Conservation (phyloP, 2,329 filamentous ascomycete species). For the Trichoderma semiorbis region DNA sequence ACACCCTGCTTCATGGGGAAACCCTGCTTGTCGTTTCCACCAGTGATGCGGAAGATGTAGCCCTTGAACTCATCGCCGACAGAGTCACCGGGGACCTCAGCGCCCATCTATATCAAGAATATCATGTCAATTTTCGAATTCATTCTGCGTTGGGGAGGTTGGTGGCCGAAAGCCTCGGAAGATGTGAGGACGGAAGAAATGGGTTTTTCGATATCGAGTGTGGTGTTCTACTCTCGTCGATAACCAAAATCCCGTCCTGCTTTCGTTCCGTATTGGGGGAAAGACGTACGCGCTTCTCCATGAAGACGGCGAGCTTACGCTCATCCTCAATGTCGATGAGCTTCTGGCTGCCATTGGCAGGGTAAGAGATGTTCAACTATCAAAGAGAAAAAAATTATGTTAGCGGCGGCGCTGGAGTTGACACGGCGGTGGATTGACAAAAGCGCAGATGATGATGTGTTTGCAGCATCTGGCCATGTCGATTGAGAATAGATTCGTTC, state of each 20-base stretch:
- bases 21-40: constrained; percentile 99
- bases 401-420: constrained; percentile 27
- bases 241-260: neutral
- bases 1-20: constrained; percentile 99
- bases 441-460: too few relatives aligned
- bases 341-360: constrained; percentile 99
- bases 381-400: constrained; percentile 23
- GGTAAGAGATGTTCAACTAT: constrained; percentile 72
- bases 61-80: constrained; percentile 99
- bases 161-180: neutral
- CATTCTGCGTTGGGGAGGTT: neutral
- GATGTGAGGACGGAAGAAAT: neutral
- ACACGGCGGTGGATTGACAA: neutral
- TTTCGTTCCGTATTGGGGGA: constrained; percentile 13
- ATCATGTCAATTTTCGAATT: constrained; percentile 9
- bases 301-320: constrained; percentile 97
- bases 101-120: constrained; percentile 63
- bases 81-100: constrained; percentile 88
- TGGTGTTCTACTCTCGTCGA: constrained; percentile 16
- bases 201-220: neutral
- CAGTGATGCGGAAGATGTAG: constrained; percentile 99
- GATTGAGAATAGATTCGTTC: neutral
- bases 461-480: neutral
- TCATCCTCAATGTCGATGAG: constrained; percentile 99
- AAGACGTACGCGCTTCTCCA: constrained; percentile 84